Percentiles rank a stretch among this genome's conserved stretches.
phyloP scores from a whole-genome alignment of 331 rosid genomes.

The Prunus yedoensis region DNA sequence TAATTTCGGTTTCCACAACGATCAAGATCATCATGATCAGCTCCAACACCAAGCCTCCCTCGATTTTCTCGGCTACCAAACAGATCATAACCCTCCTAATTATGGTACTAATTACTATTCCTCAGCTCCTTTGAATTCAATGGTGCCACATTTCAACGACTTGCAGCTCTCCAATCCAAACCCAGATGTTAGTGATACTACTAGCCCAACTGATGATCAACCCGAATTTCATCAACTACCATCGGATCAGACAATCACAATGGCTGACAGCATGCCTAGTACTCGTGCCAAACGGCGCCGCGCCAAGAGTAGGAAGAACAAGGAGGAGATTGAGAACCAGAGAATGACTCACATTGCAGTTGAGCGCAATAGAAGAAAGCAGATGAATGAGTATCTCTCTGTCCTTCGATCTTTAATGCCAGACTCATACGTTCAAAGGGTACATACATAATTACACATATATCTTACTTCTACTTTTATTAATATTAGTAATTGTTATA shows the following conservation, averaged over 20 bases:
- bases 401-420: slow-evolving; percentile 89
- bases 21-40: neutral
- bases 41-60: slow-evolving; percentile 22
- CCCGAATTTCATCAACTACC: slow-evolving; percentile 16
- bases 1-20: neutral
- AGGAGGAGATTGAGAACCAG: slow-evolving; percentile 89
- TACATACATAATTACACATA: slow-evolving; percentile 20
- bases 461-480: neutral
- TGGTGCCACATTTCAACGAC: slow-evolving; percentile 42
- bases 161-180: slow-evolving; percentile 36
- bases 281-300: slow-evolving; percentile 68
- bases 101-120: slow-evolving; percentile 31
- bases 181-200: slow-evolving; percentile 27
- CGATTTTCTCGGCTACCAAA: slow-evolving; percentile 51
- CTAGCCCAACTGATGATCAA: slow-evolving; percentile 8
- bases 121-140: slow-evolving; percentile 36
- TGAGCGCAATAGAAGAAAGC: slow-evolving; percentile 90
- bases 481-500: neutral
- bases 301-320: slow-evolving; percentile 61
- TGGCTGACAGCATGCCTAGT: neutral
- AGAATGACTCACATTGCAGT: slow-evolving; percentile 99
- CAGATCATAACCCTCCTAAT: slow-evolving; percentile 29
- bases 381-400: slow-evolving; percentile 92
- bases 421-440: slow-evolving; percentile 93
- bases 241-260: neutral